These are phyloP conservation scores for Fragaria nilgerrensis DNA, from an alignment of 306 rosid genomes.

Conservation along the genomic window DNA sequence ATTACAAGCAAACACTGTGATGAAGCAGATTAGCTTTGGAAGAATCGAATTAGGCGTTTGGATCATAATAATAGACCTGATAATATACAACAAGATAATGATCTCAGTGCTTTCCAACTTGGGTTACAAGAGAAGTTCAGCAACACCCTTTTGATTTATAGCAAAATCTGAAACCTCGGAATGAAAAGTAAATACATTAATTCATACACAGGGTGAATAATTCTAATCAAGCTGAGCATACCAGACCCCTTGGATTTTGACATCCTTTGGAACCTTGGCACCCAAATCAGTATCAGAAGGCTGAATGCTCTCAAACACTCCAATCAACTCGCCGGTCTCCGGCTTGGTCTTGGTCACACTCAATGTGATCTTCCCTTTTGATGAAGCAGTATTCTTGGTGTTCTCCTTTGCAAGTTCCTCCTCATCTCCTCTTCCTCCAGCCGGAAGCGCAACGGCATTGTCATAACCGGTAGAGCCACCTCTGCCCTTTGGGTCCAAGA, in stretches of 20 bases:
- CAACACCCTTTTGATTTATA: slow-evolving; percentile 29
- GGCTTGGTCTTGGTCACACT: slow-evolving; percentile 87
- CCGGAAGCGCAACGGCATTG: slow-evolving; percentile 83
- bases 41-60: background rate
- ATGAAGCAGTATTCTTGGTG: slow-evolving; percentile 61
- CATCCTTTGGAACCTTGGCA: slow-evolving; percentile 90
- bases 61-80: background rate
- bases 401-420: slow-evolving; percentile 88
- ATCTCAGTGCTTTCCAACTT: slow-evolving; percentile 19
- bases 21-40: background rate
- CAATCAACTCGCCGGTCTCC: slow-evolving; percentile 84
- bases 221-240: slow-evolving; percentile 94
- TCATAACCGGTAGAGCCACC: slow-evolving; percentile 94
- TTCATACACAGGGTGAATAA: background rate
- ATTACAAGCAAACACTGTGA: background rate
- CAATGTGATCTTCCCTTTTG: slow-evolving; percentile 77
- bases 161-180: slow-evolving; percentile 42
- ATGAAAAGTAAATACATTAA: slow-evolving; percentile 14
- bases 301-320: slow-evolving; percentile 89
- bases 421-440: slow-evolving; percentile 96
- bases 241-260: slow-evolving; percentile 92
- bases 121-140: slow-evolving; percentile 33
- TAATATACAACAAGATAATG: slow-evolving; percentile 21
- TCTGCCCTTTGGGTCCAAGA: slow-evolving; percentile 99
- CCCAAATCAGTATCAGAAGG: slow-evolving; percentile 99